A percentile compares a stretch with the other conserved stretches of the same genome.
These are phyloP conservation scores for Mycosphaerelloides madeirae DNA, from an alignment of 2,329 filamentous ascomycete species.

Conservation along the genomic window DNA sequence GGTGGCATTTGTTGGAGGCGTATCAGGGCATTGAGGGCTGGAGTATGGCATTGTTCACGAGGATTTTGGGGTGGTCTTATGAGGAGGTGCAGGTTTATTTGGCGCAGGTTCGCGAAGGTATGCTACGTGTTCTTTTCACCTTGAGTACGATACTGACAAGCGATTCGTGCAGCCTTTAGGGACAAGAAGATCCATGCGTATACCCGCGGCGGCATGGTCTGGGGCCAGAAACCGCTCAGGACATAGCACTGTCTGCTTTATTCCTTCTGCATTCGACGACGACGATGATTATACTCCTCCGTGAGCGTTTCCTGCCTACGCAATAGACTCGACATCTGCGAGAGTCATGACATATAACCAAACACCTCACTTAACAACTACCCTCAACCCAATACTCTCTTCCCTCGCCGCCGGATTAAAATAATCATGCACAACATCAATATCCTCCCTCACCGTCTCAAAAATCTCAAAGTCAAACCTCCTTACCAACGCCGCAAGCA, in stretches of 20 bases:
- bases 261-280: no score
- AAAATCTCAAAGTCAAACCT: conserved; percentile 17
- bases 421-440: conserved; percentile 13
- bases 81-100: conserved; percentile 41
- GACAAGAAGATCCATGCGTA: conserved; percentile 12
- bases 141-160: no score
- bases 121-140: background rate
- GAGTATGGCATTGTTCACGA: conserved; percentile 35
- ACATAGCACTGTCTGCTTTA: no score
- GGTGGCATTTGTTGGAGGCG: conserved; percentile 35
- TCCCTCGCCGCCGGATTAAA: conserved; percentile 8
- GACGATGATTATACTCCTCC: no score
- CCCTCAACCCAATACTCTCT: conserved; percentile 7
- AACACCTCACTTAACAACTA: conserved; percentile 3
- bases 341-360: no score
- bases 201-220: conserved; percentile 5
- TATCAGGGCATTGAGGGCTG: conserved; percentile 37
- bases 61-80: conserved; percentile 36
- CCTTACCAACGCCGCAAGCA: conserved; percentile 10
- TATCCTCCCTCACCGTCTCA: conserved; percentile 11
- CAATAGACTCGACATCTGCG: no score
- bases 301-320: no score
- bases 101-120: conserved; percentile 34
- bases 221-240: conserved; percentile 4
- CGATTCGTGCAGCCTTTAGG: conserved; percentile 1